These are phyloP conservation scores for Skeletonema menzelii DNA, from an alignment of 108 stramenopile genomes.

Conservation along the genomic window DNA sequence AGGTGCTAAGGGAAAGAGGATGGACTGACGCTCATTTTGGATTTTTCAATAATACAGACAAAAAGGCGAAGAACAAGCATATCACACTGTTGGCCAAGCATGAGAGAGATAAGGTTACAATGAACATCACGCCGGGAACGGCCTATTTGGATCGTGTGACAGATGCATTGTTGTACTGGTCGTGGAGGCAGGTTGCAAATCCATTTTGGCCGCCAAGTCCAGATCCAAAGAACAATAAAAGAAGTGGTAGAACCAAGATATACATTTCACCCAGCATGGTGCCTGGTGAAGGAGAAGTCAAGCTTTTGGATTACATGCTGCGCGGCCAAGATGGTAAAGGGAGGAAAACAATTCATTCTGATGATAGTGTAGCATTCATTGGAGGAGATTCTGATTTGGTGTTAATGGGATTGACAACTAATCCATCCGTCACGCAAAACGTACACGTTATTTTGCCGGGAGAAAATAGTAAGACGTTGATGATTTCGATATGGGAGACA, in stretches of 20 bases:
- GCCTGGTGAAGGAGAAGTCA: conserved; percentile 92
- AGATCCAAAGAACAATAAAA: background rate
- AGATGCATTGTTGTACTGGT: conserved; percentile 81
- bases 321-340: conserved; percentile 16
- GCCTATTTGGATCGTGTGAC: conserved; percentile 69
- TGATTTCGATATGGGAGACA: conserved; percentile 71
- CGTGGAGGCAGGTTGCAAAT: conserved; percentile 69
- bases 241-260: conserved; percentile 43
- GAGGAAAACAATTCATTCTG: conserved; percentile 16
- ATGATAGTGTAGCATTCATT: conserved; percentile 70
- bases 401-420: conserved; percentile 77
- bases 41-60: background rate
- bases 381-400: conserved; percentile 92
- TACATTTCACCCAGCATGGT: conserved; percentile 76
- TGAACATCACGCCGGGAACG: conserved; percentile 81
- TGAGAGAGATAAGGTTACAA: conserved; percentile 45
- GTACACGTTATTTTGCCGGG: conserved; percentile 73
- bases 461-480: conserved; percentile 34
- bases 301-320: conserved; percentile 84
- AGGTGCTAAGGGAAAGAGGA: conserved; percentile 38
- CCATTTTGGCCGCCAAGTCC: conserved; percentile 13
- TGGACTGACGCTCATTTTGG: conserved; percentile 44
- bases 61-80: conserved; percentile 15
- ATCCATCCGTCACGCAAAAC: conserved; percentile 75
- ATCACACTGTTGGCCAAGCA: conserved; percentile 24